Conservation (phyloP, 305 asterid species). For the Rubia balearica region DNA sequence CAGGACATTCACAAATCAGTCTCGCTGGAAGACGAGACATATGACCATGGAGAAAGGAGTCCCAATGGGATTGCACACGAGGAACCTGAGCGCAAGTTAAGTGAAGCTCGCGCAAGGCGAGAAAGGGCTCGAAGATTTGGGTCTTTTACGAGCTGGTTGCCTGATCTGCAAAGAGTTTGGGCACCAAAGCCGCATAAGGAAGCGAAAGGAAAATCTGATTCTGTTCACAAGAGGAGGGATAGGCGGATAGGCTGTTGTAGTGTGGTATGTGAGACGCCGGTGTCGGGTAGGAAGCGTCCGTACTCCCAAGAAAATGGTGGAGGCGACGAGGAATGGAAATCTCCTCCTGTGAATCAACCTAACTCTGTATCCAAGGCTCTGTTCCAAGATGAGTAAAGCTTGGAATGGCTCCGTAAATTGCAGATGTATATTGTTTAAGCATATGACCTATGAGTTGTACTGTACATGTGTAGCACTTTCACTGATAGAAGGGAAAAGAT, state of each 20-base stretch:
- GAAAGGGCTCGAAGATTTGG: conserved; percentile 54
- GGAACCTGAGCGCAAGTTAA: conserved; percentile 49
- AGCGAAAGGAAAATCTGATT: conserved; percentile 37
- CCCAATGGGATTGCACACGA: conserved; percentile 26
- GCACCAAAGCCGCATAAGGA: conserved; percentile 69
- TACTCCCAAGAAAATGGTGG: conserved; percentile 11
- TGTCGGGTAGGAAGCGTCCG: conserved; percentile 43
- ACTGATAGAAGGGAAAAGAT: background rate
- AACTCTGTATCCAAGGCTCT: conserved; percentile 62
- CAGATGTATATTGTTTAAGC: background rate
- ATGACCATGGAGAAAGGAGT: conserved; percentile 32
- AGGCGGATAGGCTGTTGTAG: conserved; percentile 29
- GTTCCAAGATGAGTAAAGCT: conserved; percentile 54
- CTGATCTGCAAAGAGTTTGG: conserved; percentile 87
- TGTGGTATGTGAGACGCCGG: conserved; percentile 78
- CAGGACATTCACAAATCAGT: conserved; percentile 32
- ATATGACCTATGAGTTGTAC: background rate
- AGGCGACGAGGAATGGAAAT: conserved; percentile 23
- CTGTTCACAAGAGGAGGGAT: conserved; percentile 43
- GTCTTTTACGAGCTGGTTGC: conserved; percentile 47
- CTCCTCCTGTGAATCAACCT: conserved; percentile 28
- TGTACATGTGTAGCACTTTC: background rate
- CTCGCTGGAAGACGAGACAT: conserved; percentile 50
- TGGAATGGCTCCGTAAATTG: no score
- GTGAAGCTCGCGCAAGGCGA: conserved; percentile 74